These are phyloP conservation scores for Alternaria arbusti DNA, from an alignment of 2,329 filamentous ascomycete genomes.

Conservation along the genomic window DNA sequence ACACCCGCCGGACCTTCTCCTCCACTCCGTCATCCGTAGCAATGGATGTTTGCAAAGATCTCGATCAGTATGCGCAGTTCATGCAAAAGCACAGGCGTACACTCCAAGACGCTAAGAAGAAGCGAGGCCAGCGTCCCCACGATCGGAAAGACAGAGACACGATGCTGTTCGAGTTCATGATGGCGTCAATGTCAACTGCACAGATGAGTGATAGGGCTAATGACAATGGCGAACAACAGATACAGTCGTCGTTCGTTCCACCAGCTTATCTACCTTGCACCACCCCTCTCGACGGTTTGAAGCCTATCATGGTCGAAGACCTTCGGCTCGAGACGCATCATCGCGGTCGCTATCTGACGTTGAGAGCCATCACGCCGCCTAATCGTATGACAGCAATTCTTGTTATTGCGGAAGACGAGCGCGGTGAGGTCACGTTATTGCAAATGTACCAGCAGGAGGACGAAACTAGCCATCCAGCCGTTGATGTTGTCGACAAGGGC, in stretches of 20 bases:
- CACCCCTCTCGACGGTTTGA: slow-evolving; percentile 15
- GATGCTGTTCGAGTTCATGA: slow-evolving; percentile 16
- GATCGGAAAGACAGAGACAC: slow-evolving; percentile 17
- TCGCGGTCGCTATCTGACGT: slow-evolving; percentile 44
- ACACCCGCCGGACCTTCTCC: neutral
- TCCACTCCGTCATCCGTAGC: neutral
- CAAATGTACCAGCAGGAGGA: slow-evolving; percentile 45
- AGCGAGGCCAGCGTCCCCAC: slow-evolving; percentile 15
- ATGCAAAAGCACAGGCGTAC: slow-evolving; percentile 4
- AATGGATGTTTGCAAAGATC: slow-evolving; percentile 2
- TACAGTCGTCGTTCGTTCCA: slow-evolving; percentile 22
- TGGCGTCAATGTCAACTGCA: neutral
- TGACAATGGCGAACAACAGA: neutral
- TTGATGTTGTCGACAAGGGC: slow-evolving; percentile 42
- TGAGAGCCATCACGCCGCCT: slow-evolving; percentile 39
- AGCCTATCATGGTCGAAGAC: slow-evolving; percentile 34
- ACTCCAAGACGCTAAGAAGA: slow-evolving; percentile 14
- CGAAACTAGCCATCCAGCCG: slow-evolving; percentile 24
- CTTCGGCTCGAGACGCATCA: slow-evolving; percentile 52
- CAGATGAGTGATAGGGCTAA: neutral
- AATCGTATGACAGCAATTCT: slow-evolving; percentile 15
- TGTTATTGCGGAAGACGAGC: slow-evolving; percentile 15
- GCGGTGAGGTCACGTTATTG: slow-evolving; percentile 2
- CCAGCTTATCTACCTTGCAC: slow-evolving; percentile 26
- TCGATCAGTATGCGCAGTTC: neutral